Evolutionary conservation across 2,329 filamentous ascomycete species (phyloP).

Genomic region (Monilinia polystroma): DNA sequence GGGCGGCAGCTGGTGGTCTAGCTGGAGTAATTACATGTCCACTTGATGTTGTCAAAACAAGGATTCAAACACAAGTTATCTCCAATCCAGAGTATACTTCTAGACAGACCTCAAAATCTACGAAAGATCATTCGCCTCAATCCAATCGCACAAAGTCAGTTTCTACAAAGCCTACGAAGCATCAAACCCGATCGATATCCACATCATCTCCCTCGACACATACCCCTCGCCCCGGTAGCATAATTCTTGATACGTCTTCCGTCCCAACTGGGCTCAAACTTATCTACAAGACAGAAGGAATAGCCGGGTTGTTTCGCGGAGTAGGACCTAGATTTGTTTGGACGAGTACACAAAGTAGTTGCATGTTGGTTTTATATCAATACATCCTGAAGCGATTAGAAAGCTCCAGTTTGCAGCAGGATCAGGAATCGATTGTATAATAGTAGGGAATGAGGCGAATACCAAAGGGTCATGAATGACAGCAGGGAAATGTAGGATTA

Average conservation of each 20-base stretch:
- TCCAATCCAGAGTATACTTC: slow-evolving; percentile 37
- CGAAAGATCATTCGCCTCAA: slow-evolving; percentile 16
- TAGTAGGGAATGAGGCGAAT: background rate
- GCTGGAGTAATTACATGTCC: slow-evolving; percentile 94
- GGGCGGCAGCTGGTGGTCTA: slow-evolving; percentile 84
- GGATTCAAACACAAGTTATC: slow-evolving; percentile 88
- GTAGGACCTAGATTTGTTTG: slow-evolving; percentile 91
- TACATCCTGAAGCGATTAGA: slow-evolving; percentile 78
- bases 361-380: slow-evolving; percentile 96
- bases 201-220: slow-evolving; percentile 87
- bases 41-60: slow-evolving; percentile 94
- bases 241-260: slow-evolving; percentile 83
- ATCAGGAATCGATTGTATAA: slow-evolving; percentile 34
- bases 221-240: slow-evolving; percentile 73
- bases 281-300: slow-evolving; percentile 86
- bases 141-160: slow-evolving; percentile 30
- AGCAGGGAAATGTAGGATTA: slow-evolving; percentile 22
- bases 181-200: slow-evolving; percentile 73
- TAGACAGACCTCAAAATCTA: slow-evolving; percentile 32
- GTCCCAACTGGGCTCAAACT: slow-evolving; percentile 79
- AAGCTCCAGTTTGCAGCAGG: slow-evolving; percentile 37
- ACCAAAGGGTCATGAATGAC: slow-evolving; percentile 2
- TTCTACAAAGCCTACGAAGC: slow-evolving; percentile 29
- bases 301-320: slow-evolving; percentile 89
- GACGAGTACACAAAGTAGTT: slow-evolving; percentile 96